phyloP scores from a whole-genome alignment of 2,329 filamentous ascomycete species.

The Trichoderma sp. region DNA sequence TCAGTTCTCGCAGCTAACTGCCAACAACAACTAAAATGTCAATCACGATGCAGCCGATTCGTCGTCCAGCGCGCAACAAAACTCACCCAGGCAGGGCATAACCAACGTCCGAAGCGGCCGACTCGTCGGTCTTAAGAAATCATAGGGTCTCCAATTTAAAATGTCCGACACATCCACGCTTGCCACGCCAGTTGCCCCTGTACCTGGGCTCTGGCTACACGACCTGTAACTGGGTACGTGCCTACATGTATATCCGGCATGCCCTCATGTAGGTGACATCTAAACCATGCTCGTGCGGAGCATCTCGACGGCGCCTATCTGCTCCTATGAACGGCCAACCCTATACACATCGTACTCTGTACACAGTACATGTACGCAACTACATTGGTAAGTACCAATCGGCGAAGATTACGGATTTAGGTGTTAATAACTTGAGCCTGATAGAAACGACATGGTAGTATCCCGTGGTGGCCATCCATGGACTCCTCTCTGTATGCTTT shows the following conservation, averaged over 20 bases:
- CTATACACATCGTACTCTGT: not conserved
- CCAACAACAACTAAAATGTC: not conserved
- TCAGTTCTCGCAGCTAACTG: not conserved
- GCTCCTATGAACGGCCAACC: not conserved
- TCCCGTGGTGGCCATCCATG: not conserved
- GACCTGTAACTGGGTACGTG: not conserved
- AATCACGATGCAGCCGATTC: not conserved
- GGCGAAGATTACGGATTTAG: not conserved
- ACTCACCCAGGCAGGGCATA: not conserved
- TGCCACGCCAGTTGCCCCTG: not conserved
- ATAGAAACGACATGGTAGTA: not conserved
- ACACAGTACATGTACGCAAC: not conserved
- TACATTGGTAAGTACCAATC: not conserved
- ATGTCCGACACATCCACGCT: constrained; percentile 7
- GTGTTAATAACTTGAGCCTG: not conserved
- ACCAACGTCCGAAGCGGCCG: not conserved
- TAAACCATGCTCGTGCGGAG: constrained; percentile 2
- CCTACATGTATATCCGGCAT: not conserved
- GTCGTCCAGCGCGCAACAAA: not conserved
- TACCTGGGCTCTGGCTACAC: not conserved
- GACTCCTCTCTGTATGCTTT: not conserved
- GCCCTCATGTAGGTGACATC: constrained; percentile 11
- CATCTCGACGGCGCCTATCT: not conserved
- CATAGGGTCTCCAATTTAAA: not conserved
- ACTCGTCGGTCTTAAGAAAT: not conserved